phyloP scores from a whole-genome alignment of 2,329 filamentous ascomycete species.

The Ceratocystis ficicola region DNA sequence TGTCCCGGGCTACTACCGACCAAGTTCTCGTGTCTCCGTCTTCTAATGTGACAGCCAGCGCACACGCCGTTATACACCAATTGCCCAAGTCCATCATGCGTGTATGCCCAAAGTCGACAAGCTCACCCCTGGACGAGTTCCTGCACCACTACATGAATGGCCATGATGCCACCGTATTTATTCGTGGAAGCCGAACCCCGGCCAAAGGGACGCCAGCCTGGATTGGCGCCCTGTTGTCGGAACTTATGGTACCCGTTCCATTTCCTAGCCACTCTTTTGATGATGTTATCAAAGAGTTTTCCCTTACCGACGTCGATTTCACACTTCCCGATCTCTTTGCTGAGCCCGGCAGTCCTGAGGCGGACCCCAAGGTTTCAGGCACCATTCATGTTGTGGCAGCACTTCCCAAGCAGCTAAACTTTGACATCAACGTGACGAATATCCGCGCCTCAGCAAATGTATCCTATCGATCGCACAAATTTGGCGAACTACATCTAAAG shows the following conservation, averaged over 20 bases:
- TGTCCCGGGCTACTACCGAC: constrained; percentile 63
- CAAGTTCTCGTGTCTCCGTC: constrained; percentile 56
- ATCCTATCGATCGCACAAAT: constrained; percentile 61
- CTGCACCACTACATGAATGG: constrained; percentile 73
- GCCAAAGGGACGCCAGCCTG: constrained; percentile 58
- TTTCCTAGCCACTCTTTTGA: constrained; percentile 74
- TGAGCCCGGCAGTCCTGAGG: constrained; percentile 58
- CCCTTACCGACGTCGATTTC: constrained; percentile 75
- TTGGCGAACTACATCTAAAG: constrained; percentile 66
- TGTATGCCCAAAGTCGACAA: constrained; percentile 61
- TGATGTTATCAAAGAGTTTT: constrained; percentile 76
- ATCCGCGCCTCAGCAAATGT: constrained; percentile 71
- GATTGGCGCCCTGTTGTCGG: constrained; percentile 68
- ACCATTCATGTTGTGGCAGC: constrained; percentile 66
- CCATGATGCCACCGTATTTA: constrained; percentile 63
- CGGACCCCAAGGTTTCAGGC: constrained; percentile 69
- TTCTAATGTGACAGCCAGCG: constrained; percentile 54
- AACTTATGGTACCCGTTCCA: constrained; percentile 70
- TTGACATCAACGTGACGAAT: constrained; percentile 63
- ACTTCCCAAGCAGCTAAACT: constrained; percentile 76
- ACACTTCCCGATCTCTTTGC: constrained; percentile 69
- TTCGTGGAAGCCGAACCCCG: constrained; percentile 62
- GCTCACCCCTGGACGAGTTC: constrained; percentile 74
- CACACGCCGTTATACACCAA: constrained; percentile 57
- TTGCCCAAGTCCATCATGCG: constrained; percentile 62